These are phyloP conservation scores for Dactylellina leptospora DNA, from an alignment of 2,329 filamentous ascomycete species.

Conservation along the genomic window DNA sequence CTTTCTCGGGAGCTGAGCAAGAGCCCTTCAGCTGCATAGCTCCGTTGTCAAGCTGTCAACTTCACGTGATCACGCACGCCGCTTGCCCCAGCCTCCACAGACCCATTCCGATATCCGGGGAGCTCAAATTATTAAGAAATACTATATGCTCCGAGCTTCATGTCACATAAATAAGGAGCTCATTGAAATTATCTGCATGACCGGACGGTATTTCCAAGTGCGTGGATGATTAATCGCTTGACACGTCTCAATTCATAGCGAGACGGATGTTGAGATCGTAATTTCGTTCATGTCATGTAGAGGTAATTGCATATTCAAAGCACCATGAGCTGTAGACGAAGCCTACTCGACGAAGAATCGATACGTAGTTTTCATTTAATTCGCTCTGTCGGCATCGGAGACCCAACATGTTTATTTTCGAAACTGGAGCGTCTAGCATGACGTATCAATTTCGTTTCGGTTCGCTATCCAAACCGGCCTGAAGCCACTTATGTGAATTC, in stretches of 20 bases:
- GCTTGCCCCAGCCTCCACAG: not conserved
- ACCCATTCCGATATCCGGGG: slow-evolving; percentile 8
- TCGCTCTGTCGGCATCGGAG: too few species aligned
- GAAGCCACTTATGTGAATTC: too few species aligned
- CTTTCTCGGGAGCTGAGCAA: slow-evolving; percentile 20
- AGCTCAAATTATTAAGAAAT: not conserved
- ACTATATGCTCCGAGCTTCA: slow-evolving; percentile 5
- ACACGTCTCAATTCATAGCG: slow-evolving; percentile 13
- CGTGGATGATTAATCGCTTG: slow-evolving; percentile 15
- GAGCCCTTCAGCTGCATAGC: not conserved
- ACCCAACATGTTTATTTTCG: not conserved
- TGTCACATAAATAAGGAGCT: slow-evolving; percentile 16
- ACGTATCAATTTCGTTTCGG: not conserved
- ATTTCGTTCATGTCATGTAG: not conserved
- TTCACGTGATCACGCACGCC: slow-evolving; percentile 17
- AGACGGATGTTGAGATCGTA: not conserved
- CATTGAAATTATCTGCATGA: slow-evolving; percentile 20
- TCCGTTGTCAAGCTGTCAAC: slow-evolving; percentile 12
- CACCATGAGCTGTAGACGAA: not conserved
- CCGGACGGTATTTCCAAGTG: slow-evolving; percentile 6
- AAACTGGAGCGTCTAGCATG: not conserved
- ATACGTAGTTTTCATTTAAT: too few species aligned
- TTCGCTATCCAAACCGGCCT: too few species aligned
- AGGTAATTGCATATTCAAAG: not conserved
- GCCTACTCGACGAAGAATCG: not conserved